Conservation (phyloP, 257 asterid genomes). For the Solanum lycopersicoides region DNA sequence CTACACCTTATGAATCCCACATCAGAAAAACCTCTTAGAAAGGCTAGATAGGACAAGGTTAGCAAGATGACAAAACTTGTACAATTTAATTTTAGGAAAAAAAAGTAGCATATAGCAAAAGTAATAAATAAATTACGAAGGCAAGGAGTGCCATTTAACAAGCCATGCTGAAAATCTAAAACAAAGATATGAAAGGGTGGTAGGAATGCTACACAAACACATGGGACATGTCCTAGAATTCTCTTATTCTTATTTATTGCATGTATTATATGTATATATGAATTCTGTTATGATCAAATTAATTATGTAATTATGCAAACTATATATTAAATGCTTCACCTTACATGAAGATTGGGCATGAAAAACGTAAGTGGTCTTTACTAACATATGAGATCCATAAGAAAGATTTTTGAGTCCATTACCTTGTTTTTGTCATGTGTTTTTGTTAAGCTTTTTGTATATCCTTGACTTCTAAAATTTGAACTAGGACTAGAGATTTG, state of each 20-base stretch:
- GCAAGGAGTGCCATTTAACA: not conserved
- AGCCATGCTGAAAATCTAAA: constrained; percentile 8
- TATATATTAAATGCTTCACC: not conserved
- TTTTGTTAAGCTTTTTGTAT: not conserved
- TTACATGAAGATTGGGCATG: not conserved
- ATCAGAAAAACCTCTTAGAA: not conserved
- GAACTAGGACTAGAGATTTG: not conserved
- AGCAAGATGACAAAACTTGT: not conserved
- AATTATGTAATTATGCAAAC: not conserved
- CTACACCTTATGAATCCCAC: not conserved
- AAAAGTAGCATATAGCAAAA: not conserved
- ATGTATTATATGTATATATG: not conserved
- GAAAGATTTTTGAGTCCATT: not conserved
- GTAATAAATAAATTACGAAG: not conserved
- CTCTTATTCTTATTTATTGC: not conserved
- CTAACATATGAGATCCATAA: not conserved
- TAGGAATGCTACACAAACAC: constrained; percentile 16
- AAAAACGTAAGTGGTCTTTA: not conserved
- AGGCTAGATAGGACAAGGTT: not conserved
- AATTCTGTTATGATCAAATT: not conserved
- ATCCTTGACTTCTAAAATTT: not conserved
- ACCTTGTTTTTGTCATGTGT: not conserved
- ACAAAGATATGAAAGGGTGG: constrained; percentile 6
- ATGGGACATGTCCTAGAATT: constrained; percentile 9
- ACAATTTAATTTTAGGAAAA: not conserved